phyloP scores from a whole-genome alignment of 176 grass and related monocot species.

The Coix lacrymajobi region DNA sequence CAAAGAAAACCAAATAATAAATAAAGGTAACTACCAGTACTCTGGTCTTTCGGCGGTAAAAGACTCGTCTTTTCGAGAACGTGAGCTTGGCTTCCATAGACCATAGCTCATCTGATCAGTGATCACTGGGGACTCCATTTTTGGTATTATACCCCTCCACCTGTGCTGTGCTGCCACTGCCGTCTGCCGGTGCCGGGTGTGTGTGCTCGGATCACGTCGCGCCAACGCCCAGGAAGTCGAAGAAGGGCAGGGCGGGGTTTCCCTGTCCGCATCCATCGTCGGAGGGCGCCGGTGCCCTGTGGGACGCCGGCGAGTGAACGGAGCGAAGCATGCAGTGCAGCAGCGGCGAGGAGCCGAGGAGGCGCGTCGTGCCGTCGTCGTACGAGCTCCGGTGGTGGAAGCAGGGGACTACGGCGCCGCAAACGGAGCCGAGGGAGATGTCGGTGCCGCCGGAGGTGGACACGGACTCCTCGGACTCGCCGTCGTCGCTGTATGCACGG shows the following conservation, averaged over 20 bases:
- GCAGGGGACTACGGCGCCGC: slow-evolving; percentile 20
- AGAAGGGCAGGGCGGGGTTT: not conserved
- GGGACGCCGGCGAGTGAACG: not conserved
- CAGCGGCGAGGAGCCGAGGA: not conserved
- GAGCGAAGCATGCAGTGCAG: not conserved
- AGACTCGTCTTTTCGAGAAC: not conserved
- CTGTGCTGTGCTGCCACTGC: not conserved
- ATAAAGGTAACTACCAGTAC: not conserved
- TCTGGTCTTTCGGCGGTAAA: not conserved
- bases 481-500: slow-evolving; percentile 35
- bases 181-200: not conserved
- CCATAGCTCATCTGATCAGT: not conserved
- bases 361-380: not conserved
- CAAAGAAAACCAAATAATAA: not conserved
- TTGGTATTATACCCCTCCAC: not conserved
- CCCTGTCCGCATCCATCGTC: not conserved
- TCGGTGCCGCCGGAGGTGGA: slow-evolving; percentile 64
- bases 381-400: slow-evolving; percentile 30
- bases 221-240: not conserved
- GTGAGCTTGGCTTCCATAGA: not conserved
- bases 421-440: slow-evolving; percentile 51
- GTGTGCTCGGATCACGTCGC: not conserved
- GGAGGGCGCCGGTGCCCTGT: not conserved
- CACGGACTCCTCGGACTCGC: slow-evolving; percentile 57
- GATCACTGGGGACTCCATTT: not conserved